Evolutionary conservation across 2,329 filamentous ascomycete genomes (phyloP).

Genomic region (Dactylellina haptotyla): DNA sequence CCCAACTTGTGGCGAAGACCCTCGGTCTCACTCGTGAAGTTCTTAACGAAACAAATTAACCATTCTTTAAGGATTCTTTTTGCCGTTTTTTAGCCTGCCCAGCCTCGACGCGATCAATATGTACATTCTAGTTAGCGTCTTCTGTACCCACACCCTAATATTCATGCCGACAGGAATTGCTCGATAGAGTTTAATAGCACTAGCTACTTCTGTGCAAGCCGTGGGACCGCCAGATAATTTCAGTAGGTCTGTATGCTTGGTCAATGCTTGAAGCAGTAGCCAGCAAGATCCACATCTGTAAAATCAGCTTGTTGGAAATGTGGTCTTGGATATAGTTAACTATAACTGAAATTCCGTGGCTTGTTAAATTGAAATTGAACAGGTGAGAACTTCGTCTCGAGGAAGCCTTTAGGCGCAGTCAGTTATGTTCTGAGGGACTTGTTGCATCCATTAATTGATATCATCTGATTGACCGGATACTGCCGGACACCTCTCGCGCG

Average conservation of each 20-base stretch:
- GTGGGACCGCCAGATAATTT: constrained; percentile 8
- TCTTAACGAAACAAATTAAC: constrained; percentile 45
- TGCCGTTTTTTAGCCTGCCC: constrained; percentile 28
- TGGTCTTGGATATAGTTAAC: background rate
- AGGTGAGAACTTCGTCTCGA: constrained; percentile 38
- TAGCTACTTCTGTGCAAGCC: background rate
- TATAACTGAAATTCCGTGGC: background rate
- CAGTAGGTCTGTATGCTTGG: constrained; percentile 32
- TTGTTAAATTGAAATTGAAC: background rate
- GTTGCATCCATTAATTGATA: no score
- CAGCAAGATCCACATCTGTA: background rate
- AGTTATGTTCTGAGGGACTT: no score
- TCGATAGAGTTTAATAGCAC: background rate
- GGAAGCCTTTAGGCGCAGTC: constrained; percentile 26
- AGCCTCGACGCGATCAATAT: constrained; percentile 7
- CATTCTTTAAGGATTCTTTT: no score
- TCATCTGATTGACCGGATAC: constrained; percentile 38
- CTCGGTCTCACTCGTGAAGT: constrained; percentile 10
- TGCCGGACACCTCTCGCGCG: constrained; percentile 7
- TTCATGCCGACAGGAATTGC: background rate
- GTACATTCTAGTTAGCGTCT: constrained; percentile 1
- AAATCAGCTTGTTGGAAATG: constrained; percentile 3
- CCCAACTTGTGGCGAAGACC: constrained; percentile 19
- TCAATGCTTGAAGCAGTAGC: constrained; percentile 26
- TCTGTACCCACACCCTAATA: background rate